phyloP scores from a whole-genome alignment of 257 asterid species.

The Eustoma russellianum region DNA sequence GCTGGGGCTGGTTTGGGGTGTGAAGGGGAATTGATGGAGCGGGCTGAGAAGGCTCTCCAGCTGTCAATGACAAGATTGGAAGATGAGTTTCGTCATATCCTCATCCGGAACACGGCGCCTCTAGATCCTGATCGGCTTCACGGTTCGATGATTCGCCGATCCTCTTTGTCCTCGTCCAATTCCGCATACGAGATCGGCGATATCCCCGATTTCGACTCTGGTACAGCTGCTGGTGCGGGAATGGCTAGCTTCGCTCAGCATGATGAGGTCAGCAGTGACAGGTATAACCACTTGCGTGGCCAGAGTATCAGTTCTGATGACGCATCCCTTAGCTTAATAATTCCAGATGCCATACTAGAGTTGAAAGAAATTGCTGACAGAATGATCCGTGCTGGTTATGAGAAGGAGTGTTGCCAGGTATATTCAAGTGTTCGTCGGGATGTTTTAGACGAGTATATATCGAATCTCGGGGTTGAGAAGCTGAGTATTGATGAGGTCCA shows the following conservation, averaged over 20 bases:
- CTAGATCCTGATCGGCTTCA: slow-evolving; percentile 64
- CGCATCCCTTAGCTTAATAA: slow-evolving; percentile 52
- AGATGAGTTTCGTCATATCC: slow-evolving; percentile 72
- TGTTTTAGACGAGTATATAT: slow-evolving; percentile 74
- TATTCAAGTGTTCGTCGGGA: slow-evolving; percentile 81
- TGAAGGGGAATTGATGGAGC: slow-evolving; percentile 36
- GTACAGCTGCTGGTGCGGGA: slow-evolving; percentile 19
- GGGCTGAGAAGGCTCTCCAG: slow-evolving; percentile 76
- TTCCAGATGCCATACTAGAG: slow-evolving; percentile 55
- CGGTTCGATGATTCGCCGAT: slow-evolving; percentile 28
- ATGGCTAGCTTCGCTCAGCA: slow-evolving; percentile 8
- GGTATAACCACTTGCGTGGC: slow-evolving; percentile 51
- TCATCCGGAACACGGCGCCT: slow-evolving; percentile 48
- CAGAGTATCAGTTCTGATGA: slow-evolving; percentile 69
- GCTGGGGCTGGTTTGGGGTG: slow-evolving; percentile 7
- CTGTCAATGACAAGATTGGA: slow-evolving; percentile 76
- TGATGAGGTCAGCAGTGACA: slow-evolving; percentile 49
- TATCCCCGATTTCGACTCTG: slow-evolving; percentile 58
- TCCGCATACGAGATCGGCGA: slow-evolving; percentile 22
- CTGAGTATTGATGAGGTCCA: slow-evolving; percentile 97
- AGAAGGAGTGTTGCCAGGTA: slow-evolving; percentile 88
- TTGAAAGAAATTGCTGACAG: slow-evolving; percentile 75
- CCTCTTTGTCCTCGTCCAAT: slow-evolving; percentile 41
- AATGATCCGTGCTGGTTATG: slow-evolving; percentile 88
- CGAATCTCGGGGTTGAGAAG: slow-evolving; percentile 70